Evolutionary conservation across 2,329 filamentous ascomycete species (phyloP).

Genomic region (Colletotrichum simmondsii): DNA sequence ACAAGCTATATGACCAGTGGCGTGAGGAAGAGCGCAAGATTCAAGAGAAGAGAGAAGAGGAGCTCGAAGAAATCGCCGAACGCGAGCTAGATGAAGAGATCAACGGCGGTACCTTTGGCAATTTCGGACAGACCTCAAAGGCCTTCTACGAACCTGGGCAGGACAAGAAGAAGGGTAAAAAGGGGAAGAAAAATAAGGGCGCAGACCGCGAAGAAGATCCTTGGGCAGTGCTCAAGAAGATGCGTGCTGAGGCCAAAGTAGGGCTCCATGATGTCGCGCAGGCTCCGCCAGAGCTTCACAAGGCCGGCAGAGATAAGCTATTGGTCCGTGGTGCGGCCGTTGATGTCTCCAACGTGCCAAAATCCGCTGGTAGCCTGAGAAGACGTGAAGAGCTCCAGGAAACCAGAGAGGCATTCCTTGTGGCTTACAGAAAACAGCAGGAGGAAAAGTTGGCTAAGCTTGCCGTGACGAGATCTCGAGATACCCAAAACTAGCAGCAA

Average conservation of each 20-base stretch:
- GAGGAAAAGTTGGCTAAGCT: constrained; percentile 36
- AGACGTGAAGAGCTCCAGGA: constrained; percentile 52
- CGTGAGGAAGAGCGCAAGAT: constrained; percentile 73
- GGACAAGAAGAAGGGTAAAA: constrained; percentile 57
- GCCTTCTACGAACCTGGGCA: constrained; percentile 53
- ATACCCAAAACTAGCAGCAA: not conserved
- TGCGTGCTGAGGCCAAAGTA: constrained; percentile 66
- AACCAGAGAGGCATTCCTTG: constrained; percentile 48
- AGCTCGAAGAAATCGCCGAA: constrained; percentile 72
- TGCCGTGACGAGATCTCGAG: not conserved
- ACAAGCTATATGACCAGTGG: constrained; percentile 84
- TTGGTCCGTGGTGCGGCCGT: constrained; percentile 45
- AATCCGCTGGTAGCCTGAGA: constrained; percentile 50
- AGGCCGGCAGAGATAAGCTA: constrained; percentile 48
- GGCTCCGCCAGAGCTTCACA: constrained; percentile 80
- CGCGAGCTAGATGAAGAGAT: constrained; percentile 70
- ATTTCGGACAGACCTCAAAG: constrained; percentile 42
- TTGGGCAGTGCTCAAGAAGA: constrained; percentile 79
- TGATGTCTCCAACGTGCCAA: constrained; percentile 49
- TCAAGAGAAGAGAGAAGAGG: constrained; percentile 73
- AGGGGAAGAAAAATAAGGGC: constrained; percentile 51
- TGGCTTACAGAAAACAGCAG: constrained; percentile 51
- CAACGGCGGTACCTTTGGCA: constrained; percentile 54
- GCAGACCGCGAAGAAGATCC: constrained; percentile 73
- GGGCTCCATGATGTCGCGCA: constrained; percentile 71